Conservation (phyloP, 306 rosid genomes). For the Argentina anserina region DNA sequence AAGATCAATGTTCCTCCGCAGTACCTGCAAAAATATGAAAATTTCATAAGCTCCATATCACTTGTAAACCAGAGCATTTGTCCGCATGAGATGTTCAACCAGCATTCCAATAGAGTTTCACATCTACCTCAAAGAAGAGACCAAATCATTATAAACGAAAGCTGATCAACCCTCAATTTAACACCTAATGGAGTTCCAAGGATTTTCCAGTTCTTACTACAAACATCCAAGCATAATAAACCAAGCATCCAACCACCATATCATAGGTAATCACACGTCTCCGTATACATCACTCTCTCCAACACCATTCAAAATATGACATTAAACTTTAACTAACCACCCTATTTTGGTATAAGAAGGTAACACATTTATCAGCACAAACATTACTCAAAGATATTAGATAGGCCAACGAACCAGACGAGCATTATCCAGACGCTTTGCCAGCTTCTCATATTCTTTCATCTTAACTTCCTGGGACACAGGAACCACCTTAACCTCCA, state of each 20-base stretch:
- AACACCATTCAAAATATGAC: neutral
- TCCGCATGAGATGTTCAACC: neutral
- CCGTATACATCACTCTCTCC: neutral
- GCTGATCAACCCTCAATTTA: neutral
- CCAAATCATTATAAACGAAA: neutral
- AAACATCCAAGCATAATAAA: neutral
- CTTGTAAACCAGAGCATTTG: constrained; percentile 4
- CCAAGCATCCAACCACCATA: neutral
- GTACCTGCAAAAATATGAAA: constrained; percentile 41
- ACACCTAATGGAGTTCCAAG: neutral
- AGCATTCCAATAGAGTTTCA: neutral
- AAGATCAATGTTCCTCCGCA: constrained; percentile 61
- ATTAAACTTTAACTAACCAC: neutral
- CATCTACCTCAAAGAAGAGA: neutral
- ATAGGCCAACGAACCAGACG: constrained; percentile 61
- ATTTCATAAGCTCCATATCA: neutral
- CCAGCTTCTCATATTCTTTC: constrained; percentile 75
- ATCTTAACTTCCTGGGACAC: constrained; percentile 64
- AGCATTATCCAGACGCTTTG: constrained; percentile 55
- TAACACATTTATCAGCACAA: neutral
- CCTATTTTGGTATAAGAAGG: neutral
- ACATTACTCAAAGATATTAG: neutral
- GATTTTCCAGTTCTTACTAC: neutral
- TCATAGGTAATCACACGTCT: neutral
- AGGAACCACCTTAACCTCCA: constrained; percentile 46